phyloP scores from a whole-genome alignment of 2,329 filamentous ascomycete species.

The Curvularia sp. region DNA sequence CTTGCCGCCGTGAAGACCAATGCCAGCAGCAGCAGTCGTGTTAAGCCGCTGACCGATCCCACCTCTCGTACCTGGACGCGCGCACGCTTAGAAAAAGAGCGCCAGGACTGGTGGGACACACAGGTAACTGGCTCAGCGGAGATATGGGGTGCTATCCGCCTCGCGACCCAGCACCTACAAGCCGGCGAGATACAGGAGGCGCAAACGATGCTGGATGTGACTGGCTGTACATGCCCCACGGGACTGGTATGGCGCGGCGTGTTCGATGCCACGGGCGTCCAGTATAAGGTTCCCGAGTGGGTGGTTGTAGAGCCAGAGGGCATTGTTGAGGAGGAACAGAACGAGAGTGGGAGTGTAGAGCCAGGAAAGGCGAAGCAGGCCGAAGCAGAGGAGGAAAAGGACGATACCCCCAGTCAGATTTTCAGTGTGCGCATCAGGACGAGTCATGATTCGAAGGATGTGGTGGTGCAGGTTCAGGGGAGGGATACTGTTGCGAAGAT shows the following conservation, averaged over 20 bases:
- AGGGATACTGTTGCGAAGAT: conserved; percentile 68
- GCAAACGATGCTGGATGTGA: conserved; percentile 80
- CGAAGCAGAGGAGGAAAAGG: conserved; percentile 32
- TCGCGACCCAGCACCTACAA: conserved; percentile 73
- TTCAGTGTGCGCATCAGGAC: conserved; percentile 46
- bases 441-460: conserved; percentile 50
- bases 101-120: conserved; percentile 88
- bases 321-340: conserved; percentile 32
- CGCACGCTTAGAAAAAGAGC: conserved; percentile 71
- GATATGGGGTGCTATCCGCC: conserved; percentile 78
- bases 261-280: conserved; percentile 53
- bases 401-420: conserved; percentile 31
- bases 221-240: conserved; percentile 61
- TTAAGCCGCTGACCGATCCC: conserved; percentile 31
- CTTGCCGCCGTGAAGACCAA: conserved; percentile 31
- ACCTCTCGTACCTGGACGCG: conserved; percentile 58
- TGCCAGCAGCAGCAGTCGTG: conserved; percentile 19
- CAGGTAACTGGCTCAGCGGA: conserved; percentile 78
- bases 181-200: conserved; percentile 60
- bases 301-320: conserved; percentile 54
- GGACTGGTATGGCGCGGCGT: conserved; percentile 53
- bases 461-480: conserved; percentile 44
- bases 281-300: conserved; percentile 56
- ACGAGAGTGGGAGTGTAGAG: conserved; percentile 1
- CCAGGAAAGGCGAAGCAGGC: not conserved